Evolutionary conservation across 306 rosid species (phyloP).

Genomic region (Crotalaria pallida): DNA sequence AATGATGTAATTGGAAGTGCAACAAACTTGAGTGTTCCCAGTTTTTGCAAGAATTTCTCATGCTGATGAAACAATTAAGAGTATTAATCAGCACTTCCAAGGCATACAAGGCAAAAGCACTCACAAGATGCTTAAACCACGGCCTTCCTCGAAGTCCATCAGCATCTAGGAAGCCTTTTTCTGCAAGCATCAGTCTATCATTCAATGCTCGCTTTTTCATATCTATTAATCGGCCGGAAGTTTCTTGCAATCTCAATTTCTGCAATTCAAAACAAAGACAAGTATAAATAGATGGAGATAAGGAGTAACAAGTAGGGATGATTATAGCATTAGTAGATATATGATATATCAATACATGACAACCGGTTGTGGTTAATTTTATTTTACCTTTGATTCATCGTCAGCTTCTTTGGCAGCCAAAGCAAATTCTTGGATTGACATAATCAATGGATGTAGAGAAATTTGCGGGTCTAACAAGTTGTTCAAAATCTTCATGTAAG

Average conservation of each 20-base stretch:
- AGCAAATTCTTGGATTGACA: conserved; percentile 62
- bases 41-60: background rate
- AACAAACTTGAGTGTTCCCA: background rate
- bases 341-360: background rate
- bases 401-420: conserved; percentile 64
- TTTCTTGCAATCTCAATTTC: conserved; percentile 42
- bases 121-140: conserved; percentile 85
- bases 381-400: conserved; percentile 54
- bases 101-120: conserved; percentile 15
- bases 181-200: conserved; percentile 67
- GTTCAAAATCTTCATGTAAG: conserved; percentile 44
- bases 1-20: background rate
- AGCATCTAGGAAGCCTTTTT: conserved; percentile 65
- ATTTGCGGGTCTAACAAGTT: conserved; percentile 39
- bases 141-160: conserved; percentile 51
- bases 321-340: background rate
- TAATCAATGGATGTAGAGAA: conserved; percentile 48
- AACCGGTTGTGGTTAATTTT: background rate
- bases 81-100: too few relatives aligned
- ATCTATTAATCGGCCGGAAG: conserved; percentile 18
- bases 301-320: background rate
- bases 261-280: conserved; percentile 30
- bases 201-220: conserved; percentile 56
- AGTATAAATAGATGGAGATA: background rate
- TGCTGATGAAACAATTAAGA: too few relatives aligned